A percentile compares a stretch with the other conserved stretches of the same genome.
Evolutionary conservation across 2,329 filamentous ascomycete species (phyloP).

Genomic region (Alternaria longipes): DNA sequence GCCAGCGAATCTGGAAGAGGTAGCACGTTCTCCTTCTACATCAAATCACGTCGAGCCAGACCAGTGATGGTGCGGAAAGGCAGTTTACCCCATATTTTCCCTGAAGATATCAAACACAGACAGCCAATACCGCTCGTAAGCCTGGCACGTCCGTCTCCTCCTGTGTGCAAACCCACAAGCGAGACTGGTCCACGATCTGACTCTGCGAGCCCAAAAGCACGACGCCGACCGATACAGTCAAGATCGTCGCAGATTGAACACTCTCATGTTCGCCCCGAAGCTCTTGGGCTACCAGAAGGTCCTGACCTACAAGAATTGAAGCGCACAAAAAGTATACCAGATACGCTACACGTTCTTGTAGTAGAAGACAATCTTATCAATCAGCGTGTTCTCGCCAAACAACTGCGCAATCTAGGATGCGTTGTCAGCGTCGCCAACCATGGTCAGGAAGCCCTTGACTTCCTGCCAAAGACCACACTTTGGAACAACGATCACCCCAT

Average conservation of each 20-base stretch:
- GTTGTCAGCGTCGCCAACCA: slow-evolving; percentile 51
- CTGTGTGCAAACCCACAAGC: slow-evolving; percentile 5
- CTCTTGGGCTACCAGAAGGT: slow-evolving; percentile 14
- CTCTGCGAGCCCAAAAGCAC: neutral
- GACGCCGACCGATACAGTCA: slow-evolving; percentile 1
- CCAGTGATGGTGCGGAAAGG: slow-evolving; percentile 23
- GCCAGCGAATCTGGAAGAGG: slow-evolving; percentile 31
- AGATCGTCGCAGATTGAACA: neutral
- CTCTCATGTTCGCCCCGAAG: slow-evolving; percentile 4
- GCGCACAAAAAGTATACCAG: slow-evolving; percentile 15
- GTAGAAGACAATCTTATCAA: slow-evolving; percentile 55
- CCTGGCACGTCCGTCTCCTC: slow-evolving; percentile 9
- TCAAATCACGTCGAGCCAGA: slow-evolving; percentile 32
- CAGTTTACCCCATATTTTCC: slow-evolving; percentile 28
- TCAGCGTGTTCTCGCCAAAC: slow-evolving; percentile 53
- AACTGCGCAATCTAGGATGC: slow-evolving; percentile 50
- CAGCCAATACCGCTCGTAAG: slow-evolving; percentile 13
- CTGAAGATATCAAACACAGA: slow-evolving; percentile 35
- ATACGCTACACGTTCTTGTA: slow-evolving; percentile 39
- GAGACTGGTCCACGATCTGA: neutral
- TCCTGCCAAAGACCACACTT: slow-evolving; percentile 38
- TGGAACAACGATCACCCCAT: slow-evolving; percentile 29
- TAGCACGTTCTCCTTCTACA: slow-evolving; percentile 47
- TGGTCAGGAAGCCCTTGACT: slow-evolving; percentile 50
- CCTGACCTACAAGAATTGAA: slow-evolving; percentile 18